A percentile compares a stretch with the other conserved stretches of the same genome.
Evolutionary conservation across 176 grass and related monocot species (phyloP).

Genomic region (Musa acuminata): DNA sequence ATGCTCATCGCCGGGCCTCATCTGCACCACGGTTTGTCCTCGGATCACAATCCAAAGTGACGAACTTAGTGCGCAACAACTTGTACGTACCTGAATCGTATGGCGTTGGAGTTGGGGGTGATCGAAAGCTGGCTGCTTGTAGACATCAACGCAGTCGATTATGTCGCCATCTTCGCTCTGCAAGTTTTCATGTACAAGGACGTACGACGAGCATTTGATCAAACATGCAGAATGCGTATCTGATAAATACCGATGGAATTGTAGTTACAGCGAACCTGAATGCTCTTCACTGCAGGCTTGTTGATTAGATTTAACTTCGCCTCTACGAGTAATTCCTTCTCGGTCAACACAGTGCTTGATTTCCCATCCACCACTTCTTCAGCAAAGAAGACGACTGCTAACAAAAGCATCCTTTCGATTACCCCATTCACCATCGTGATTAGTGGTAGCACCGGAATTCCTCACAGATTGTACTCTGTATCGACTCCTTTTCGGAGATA

Average conservation of each 20-base stretch:
- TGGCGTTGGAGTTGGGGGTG: constrained; percentile 2
- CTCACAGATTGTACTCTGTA: no score
- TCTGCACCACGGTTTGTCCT: neutral
- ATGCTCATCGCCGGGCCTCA: neutral
- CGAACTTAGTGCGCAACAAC: neutral
- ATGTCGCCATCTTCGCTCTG: constrained; percentile 27
- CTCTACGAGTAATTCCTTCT: constrained; percentile 18
- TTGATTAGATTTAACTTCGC: constrained; percentile 25
- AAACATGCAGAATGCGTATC: no score
- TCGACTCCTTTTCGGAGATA: no score
- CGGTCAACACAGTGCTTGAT: neutral
- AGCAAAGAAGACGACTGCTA: neutral
- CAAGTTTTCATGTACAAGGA: neutral
- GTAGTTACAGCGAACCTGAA: constrained; percentile 7
- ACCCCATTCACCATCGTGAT: no score
- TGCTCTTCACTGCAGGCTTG: constrained; percentile 23
- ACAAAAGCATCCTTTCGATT: neutral
- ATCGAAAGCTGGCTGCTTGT: constrained; percentile 22
- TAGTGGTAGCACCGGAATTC: no score
- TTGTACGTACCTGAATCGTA: constrained; percentile 14
- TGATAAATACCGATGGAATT: no score
- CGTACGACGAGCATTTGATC: no score
- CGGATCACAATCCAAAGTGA: neutral
- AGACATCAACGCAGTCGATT: constrained; percentile 30
- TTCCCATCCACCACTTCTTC: constrained; percentile 2